These are phyloP conservation scores for Debaryomycetaceae sp. DNA, from an alignment of 1,139 yeast genomes.

Conservation along the genomic window DNA sequence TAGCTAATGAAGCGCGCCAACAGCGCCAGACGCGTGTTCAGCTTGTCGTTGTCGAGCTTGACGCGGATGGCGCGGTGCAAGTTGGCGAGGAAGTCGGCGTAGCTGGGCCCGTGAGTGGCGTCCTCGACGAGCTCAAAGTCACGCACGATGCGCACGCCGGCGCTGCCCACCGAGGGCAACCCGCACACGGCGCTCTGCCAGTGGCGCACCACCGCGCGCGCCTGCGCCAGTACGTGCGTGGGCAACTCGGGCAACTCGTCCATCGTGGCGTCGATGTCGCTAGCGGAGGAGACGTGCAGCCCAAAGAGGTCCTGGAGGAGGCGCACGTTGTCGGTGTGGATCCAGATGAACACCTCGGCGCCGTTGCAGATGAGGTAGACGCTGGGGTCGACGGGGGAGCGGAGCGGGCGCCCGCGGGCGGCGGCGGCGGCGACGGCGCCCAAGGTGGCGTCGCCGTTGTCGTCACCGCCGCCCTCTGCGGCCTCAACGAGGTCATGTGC, in stretches of 20 bases:
- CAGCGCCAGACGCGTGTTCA: conserved; percentile 15
- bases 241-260: conserved; percentile 68
- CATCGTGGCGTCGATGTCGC: conserved; percentile 45
- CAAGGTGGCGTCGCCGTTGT: conserved; percentile 48
- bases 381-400: conserved; percentile 55
- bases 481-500: conserved; percentile 60
- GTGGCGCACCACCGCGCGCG: conserved; percentile 54
- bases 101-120: conserved; percentile 45
- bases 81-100: conserved; percentile 55
- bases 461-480: conserved; percentile 48
- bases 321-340: conserved; percentile 67
- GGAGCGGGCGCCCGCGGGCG: too few relatives aligned
- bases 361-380: conserved; percentile 79
- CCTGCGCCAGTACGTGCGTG: conserved; percentile 67
- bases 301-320: conserved; percentile 77
- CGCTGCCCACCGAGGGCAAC: conserved; percentile 22
- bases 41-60: conserved; percentile 46
- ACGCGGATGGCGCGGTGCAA: conserved; percentile 59
- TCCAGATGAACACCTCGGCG: conserved; percentile 55
- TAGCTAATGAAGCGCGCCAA: conserved; percentile 27
- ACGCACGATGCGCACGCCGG: conserved; percentile 58
- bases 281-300: conserved; percentile 33
- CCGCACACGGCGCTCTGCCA: conserved; percentile 44
- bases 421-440: conserved; percentile 61
- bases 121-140: conserved; percentile 75